phyloP scores from a whole-genome alignment of 345 rosid species.

The Pugionium cornutum region DNA sequence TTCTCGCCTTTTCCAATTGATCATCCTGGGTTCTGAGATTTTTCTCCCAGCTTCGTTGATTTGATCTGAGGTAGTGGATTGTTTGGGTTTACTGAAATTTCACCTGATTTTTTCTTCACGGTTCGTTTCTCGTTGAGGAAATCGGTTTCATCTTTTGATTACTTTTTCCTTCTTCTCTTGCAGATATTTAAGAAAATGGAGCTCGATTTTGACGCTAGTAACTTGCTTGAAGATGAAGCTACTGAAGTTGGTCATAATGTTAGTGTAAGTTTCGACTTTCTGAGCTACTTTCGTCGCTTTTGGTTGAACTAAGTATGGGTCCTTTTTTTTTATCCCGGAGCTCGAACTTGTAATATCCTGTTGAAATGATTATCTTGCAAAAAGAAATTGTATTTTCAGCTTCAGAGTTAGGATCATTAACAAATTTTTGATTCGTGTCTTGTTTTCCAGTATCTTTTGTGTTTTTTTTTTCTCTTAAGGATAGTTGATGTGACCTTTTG shows the following conservation, averaged over 20 bases:
- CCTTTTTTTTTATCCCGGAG: neutral
- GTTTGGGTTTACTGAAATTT: constrained; percentile 7
- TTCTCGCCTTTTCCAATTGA: neutral
- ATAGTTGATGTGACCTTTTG: constrained; percentile 6
- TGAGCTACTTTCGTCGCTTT: constrained; percentile 2
- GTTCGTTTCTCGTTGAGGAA: constrained; percentile 11
- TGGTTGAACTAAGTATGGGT: constrained; percentile 7
- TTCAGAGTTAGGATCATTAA: constrained; percentile 21
- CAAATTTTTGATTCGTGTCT: neutral
- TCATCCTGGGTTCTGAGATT: constrained; percentile 33
- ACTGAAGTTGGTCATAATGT: constrained; percentile 50
- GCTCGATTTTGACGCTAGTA: constrained; percentile 58
- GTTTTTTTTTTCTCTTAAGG: neutral
- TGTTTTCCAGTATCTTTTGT: constrained; percentile 2
- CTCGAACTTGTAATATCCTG: neutral
- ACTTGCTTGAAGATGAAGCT: constrained; percentile 58
- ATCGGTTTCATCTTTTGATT: constrained; percentile 32
- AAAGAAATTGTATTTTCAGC: neutral
- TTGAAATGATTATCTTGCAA: neutral
- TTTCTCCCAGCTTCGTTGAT: constrained; percentile 3
- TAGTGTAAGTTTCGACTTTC: constrained; percentile 49
- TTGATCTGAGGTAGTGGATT: constrained; percentile 27
- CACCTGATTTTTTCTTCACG: neutral
- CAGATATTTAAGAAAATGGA: constrained; percentile 50
- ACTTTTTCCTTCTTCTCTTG: neutral